Percentiles rank a stretch among this genome's conserved stretches.
These are phyloP conservation scores for Isochrysis galbana DNA, from an alignment of 78 protist species.

Conservation along the genomic window DNA sequence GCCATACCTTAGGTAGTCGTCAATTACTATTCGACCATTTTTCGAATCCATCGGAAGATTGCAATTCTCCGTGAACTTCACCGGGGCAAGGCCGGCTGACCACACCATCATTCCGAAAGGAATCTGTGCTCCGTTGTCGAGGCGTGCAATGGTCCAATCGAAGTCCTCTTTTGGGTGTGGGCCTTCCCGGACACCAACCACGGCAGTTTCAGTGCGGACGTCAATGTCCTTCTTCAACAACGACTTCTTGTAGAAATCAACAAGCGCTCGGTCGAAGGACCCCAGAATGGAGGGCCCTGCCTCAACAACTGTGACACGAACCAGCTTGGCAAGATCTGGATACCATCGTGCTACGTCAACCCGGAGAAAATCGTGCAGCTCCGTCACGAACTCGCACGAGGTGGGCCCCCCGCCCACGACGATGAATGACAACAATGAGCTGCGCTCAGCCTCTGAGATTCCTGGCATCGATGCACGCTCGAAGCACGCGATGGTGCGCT, in stretches of 20 bases:
- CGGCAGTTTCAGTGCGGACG: not conserved
- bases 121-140: not conserved
- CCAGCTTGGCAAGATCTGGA: not conserved
- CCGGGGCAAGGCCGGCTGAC: not conserved
- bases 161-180: not conserved
- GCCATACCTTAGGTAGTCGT: not conserved
- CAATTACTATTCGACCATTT: not conserved
- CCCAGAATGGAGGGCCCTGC: not conserved
- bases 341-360: constrained; percentile 12
- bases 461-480: not conserved
- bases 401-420: constrained; percentile 50
- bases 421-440: not conserved
- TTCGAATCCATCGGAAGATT: no score
- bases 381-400: constrained; percentile 28
- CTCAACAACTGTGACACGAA: not conserved
- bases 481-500: constrained; percentile 14
- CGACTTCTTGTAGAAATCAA: not conserved
- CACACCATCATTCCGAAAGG: constrained; percentile 4
- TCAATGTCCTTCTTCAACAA: not conserved
- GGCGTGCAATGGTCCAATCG: not conserved
- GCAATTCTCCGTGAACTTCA: not conserved
- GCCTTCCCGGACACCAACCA: not conserved
- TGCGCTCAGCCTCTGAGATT: no score
- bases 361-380: constrained; percentile 26
- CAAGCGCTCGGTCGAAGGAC: not conserved